phyloP scores from a whole-genome alignment of 2,329 filamentous ascomycete genomes.

The Sporothrix globosa region DNA sequence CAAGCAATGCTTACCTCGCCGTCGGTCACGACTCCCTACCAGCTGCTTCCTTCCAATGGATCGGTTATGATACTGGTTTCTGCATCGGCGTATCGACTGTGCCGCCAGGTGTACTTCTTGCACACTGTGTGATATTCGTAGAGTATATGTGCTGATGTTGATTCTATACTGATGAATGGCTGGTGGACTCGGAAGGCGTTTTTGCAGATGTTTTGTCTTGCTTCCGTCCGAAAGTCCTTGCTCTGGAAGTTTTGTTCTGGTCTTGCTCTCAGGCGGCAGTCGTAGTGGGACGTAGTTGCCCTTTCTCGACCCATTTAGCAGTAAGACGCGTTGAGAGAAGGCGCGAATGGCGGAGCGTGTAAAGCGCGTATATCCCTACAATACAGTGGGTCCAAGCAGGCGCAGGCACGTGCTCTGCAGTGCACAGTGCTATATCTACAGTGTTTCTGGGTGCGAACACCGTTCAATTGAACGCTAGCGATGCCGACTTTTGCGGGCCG shows the following conservation, averaged over 20 bases:
- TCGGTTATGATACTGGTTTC: conserved; percentile 8
- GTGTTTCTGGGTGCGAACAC: not conserved
- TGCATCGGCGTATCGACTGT: not conserved
- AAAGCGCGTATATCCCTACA: conserved; percentile 25
- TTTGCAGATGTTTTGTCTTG: not conserved
- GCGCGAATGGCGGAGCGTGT: conserved; percentile 32
- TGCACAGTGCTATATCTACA: conserved; percentile 18
- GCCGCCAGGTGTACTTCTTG: not conserved
- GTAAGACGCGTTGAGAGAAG: conserved; percentile 29
- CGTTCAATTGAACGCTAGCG: conserved; percentile 17
- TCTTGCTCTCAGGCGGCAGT: not conserved
- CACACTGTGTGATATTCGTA: not conserved
- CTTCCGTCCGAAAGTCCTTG: not conserved
- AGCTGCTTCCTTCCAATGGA: conserved; percentile 1
- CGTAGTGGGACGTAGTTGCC: conserved; percentile 28
- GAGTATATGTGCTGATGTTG: conserved; percentile 12
- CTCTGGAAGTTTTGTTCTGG: conserved; percentile 14
- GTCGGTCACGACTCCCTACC: conserved; percentile 1
- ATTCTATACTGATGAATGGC: not conserved
- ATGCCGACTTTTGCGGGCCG: conserved; percentile 27
- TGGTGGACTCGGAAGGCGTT: not conserved
- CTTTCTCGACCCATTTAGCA: conserved; percentile 29
- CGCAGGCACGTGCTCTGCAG: conserved; percentile 28
- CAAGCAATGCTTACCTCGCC: conserved; percentile 21
- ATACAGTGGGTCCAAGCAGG: conserved; percentile 25